Evolutionary conservation across 345 rosid species (phyloP), one percentile per base, ranked within the genome.

Genomic region (Salix exigua): DNA sequence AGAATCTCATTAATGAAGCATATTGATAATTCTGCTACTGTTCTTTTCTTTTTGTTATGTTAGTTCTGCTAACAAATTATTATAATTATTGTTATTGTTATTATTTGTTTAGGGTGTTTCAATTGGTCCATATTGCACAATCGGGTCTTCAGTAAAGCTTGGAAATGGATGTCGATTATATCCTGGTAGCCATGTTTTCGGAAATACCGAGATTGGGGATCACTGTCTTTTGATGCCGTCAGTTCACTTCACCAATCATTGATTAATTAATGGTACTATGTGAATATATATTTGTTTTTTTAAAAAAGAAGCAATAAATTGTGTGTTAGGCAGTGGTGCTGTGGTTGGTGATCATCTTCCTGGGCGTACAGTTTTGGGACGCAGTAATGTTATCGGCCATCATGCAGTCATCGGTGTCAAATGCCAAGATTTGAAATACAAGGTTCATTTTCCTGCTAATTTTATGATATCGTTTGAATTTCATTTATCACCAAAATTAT

Each of bases 361-460:
- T 9, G 97, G 99, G 23, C 71, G 31, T 50, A 93, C 96, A 18
- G 75, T 91, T 64, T 42, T 93, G 11, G 98, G 98, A 38, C 26
- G 84, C 77, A 86, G 87, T 82, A 93, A 91, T 87, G 74, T 86
- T 72, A 82, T 95, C 10, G 98, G 97, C 61, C 88, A 93, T 82
- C 92, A 93, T 76, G 88, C 98, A 9, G 91, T 86, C 62, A 88
- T 95, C 81, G 99, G 98, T 69, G 84, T 88, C 72, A 91, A 95
- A 87, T 95, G 99, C 82, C 99, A 95, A 80, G 98, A 93, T 84
- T 71, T 89, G 87, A 95, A 95, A 81, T 95, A 90, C 86, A 80
- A 89, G 98, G 99, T 91, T 68, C 50, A 65, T 71, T 76, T 44
- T 51, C n/a, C 68, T 75, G 18, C 19, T 8, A 44, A 3, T 44